These are phyloP conservation scores for Crucibulum laeve DNA, from an alignment of 768 basidiomycete genomes.

Conservation along the genomic window DNA sequence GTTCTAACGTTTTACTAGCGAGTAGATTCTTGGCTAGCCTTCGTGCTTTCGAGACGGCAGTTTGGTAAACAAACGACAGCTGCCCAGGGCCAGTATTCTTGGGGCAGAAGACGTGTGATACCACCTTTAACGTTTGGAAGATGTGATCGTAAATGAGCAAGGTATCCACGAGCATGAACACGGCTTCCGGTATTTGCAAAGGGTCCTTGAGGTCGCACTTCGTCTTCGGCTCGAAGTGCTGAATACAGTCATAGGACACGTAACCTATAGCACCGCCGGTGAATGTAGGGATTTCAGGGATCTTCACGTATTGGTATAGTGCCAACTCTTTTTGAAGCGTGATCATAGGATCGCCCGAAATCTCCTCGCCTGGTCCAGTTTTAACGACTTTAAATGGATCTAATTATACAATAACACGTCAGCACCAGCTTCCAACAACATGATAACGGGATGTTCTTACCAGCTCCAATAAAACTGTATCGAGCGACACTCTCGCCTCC, in stretches of 20 bases:
- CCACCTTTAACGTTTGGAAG: conserved; percentile 90
- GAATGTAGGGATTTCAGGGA: conserved; percentile 90
- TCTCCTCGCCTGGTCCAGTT: conserved; percentile 80
- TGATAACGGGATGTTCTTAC: conserved; percentile 35
- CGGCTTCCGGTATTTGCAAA: conserved; percentile 87
- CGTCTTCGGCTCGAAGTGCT: conserved; percentile 95
- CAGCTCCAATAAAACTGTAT: conserved; percentile 95
- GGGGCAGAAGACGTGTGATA: conserved; percentile 92
- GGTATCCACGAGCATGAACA: conserved; percentile 96
- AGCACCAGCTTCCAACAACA: not conserved
- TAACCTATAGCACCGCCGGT: conserved; percentile 98
- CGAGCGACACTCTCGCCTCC: conserved; percentile 88
- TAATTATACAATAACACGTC: conserved; percentile 25
- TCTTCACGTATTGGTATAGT: conserved; percentile 84
- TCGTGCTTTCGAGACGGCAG: conserved; percentile 78
- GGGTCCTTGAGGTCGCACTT: conserved; percentile 70
- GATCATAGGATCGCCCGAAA: conserved; percentile 82
- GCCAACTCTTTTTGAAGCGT: conserved; percentile 83
- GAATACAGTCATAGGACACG: conserved; percentile 94
- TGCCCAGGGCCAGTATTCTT: conserved; percentile 61
- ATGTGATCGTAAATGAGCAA: conserved; percentile 97
- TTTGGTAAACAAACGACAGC: conserved; percentile 82
- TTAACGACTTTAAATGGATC: conserved; percentile 93
- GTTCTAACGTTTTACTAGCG: conserved; percentile 51
- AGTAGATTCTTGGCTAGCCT: conserved; percentile 72